Percentiles rank a stretch among this genome's conserved stretches.
phyloP scores from a whole-genome alignment of 768 basidiomycete species.

The Lentinus tigrinus region DNA sequence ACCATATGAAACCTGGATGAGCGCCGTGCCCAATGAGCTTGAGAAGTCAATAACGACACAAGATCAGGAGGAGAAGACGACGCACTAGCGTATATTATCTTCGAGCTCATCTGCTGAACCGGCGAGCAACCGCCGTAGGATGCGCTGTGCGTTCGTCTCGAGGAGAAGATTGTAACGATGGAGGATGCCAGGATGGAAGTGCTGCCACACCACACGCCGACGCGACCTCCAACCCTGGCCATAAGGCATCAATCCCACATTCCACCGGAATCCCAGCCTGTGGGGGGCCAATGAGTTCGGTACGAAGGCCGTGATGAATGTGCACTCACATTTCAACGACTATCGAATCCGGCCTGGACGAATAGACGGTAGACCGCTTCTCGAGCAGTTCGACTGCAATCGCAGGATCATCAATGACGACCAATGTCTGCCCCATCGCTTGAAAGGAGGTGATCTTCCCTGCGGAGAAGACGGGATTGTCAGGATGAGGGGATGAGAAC shows the following conservation, averaged over 20 bases:
- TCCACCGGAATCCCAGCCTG: slow-evolving; percentile 6
- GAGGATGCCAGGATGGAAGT: slow-evolving; percentile 1
- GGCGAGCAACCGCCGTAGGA: background rate
- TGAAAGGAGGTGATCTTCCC: slow-evolving; percentile 21
- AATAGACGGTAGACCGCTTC: slow-evolving; percentile 24
- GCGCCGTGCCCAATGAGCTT: background rate
- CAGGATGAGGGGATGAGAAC: background rate
- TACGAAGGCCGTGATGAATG: background rate
- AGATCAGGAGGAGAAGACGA: too few species aligned
- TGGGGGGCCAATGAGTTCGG: background rate
- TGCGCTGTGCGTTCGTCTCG: background rate
- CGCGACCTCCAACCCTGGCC: background rate
- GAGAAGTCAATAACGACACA: too few species aligned
- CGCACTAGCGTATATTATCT: too few species aligned
- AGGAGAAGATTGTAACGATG: background rate
- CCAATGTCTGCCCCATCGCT: slow-evolving; percentile 14
- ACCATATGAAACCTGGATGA: background rate
- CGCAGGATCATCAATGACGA: slow-evolving; percentile 17
- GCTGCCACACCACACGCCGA: background rate
- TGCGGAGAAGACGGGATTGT: too few species aligned
- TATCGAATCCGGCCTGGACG: slow-evolving; percentile 26
- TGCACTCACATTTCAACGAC: background rate
- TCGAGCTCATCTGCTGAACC: background rate
- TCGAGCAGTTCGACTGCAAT: slow-evolving; percentile 25
- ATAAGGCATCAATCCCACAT: background rate